A percentile compares a stretch with the other conserved stretches of the same genome.
Conservation (phyloP, 2,329 filamentous ascomycete species). For the Colletotrichum sp. region DNA sequence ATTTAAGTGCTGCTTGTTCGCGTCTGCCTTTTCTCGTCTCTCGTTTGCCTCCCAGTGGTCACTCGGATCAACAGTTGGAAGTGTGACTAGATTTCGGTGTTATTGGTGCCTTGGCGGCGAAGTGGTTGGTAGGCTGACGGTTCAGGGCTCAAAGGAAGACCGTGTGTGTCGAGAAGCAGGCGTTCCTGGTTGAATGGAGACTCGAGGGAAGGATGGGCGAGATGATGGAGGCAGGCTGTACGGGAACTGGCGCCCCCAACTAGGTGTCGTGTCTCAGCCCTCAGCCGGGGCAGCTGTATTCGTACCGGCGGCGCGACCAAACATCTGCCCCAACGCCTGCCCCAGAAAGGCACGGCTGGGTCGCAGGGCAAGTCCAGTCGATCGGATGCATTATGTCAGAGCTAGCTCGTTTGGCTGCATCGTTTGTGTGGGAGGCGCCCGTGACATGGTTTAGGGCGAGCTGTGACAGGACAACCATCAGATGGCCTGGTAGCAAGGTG, state of each 20-base stretch:
- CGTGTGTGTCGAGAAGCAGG: not conserved
- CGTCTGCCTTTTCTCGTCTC: not conserved
- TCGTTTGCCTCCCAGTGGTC: not conserved
- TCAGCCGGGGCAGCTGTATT: not conserved
- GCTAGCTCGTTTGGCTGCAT: conserved; percentile 3
- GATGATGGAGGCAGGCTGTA: not conserved
- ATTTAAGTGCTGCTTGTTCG: not conserved
- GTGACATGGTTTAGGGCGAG: conserved; percentile 19
- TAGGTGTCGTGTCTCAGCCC: conserved; percentile 9
- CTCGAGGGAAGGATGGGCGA: not conserved
- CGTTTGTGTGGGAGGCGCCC: not conserved
- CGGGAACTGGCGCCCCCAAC: not conserved
- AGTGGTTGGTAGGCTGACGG: conserved; percentile 19
- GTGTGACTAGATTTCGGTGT: conserved; percentile 5
- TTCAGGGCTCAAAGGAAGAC: not conserved
- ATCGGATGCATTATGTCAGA: conserved; percentile 14
- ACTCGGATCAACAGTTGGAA: not conserved
- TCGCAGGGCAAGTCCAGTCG: conserved; percentile 4
- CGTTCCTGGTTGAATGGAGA: not conserved
- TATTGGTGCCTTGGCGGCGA: conserved; percentile 13
- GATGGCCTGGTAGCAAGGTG: not conserved
- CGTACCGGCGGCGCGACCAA: not conserved
- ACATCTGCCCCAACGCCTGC: not conserved
- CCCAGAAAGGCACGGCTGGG: conserved; percentile 6
- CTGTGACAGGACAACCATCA: conserved; percentile 11